Evolutionary conservation across 257 asterid genomes (phyloP).

Genomic region (Primulina tabacum): DNA sequence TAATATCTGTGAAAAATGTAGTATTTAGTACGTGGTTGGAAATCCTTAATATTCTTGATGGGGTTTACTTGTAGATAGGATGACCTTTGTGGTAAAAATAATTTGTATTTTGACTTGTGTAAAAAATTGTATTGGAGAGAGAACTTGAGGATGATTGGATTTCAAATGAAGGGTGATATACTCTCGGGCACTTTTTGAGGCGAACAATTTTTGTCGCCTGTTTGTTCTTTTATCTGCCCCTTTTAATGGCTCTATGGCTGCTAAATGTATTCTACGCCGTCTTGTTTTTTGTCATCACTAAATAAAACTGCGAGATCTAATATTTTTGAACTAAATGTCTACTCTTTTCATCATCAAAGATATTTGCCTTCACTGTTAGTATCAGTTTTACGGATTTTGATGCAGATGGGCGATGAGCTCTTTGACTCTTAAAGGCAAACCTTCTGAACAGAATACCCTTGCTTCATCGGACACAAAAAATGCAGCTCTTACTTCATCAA

Average conservation of each 20-base stretch:
- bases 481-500: conserved; percentile 53
- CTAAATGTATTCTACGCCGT: neutral
- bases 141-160: neutral
- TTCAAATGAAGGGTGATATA: neutral
- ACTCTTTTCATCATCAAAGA: conserved; percentile 6
- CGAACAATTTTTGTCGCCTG: neutral
- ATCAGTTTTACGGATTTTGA: conserved; percentile 15
- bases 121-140: conserved; percentile 9
- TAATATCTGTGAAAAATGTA: neutral
- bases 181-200: neutral
- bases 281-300: neutral
- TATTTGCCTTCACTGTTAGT: conserved; percentile 16
- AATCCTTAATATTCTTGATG: conserved; percentile 9
- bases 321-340: conserved; percentile 1
- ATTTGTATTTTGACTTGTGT: neutral
- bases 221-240: neutral
- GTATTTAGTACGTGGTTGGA: neutral
- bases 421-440: conserved; percentile 83
- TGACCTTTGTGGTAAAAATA: conserved; percentile 1
- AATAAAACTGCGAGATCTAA: neutral
- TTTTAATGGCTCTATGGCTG: neutral
- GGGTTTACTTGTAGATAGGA: neutral
- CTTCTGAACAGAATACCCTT: conserved; percentile 59
- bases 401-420: conserved; percentile 99
- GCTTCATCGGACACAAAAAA: conserved; percentile 49